Evolutionary conservation across 1,139 yeast genomes (phyloP).

Genomic region (Candida sanyaensis): DNA sequence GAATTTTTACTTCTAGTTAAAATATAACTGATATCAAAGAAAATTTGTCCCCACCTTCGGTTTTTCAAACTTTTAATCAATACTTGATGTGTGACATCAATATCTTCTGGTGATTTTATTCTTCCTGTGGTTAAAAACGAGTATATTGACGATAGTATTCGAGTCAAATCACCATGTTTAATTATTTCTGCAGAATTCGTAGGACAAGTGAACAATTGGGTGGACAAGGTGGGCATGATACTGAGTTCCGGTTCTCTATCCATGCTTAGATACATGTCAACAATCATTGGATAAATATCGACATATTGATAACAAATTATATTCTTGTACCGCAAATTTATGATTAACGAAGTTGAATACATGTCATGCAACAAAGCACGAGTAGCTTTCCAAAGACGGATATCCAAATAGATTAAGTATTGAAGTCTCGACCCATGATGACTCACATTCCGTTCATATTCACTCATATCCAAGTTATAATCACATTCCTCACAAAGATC

Average conservation of each 20-base stretch:
- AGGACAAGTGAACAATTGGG: slow-evolving; percentile 88
- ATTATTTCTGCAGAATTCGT: slow-evolving; percentile 71
- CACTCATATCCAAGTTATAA: slow-evolving; percentile 37
- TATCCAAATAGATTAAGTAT: slow-evolving; percentile 67
- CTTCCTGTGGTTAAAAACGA: slow-evolving; percentile 62
- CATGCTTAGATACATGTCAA: slow-evolving; percentile 67
- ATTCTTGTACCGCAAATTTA: slow-evolving; percentile 60
- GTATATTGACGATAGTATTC: slow-evolving; percentile 67
- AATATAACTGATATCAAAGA: slow-evolving; percentile 81
- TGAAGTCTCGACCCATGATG: slow-evolving; percentile 76
- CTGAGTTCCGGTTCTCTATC: slow-evolving; percentile 86
- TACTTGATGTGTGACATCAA: slow-evolving; percentile 43
- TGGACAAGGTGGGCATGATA: slow-evolving; percentile 71
- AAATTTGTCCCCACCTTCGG: slow-evolving; percentile 81
- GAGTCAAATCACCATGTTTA: slow-evolving; percentile 67
- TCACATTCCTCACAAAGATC: slow-evolving; percentile 47
- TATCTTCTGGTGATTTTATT: slow-evolving; percentile 49
- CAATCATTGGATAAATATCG: slow-evolving; percentile 77
- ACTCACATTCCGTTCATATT: slow-evolving; percentile 24
- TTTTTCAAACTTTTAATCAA: slow-evolving; percentile 61
- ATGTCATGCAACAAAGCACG: slow-evolving; percentile 66
- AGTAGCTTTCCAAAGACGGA: slow-evolving; percentile 71
- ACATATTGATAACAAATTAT: slow-evolving; percentile 77
- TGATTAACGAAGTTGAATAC: slow-evolving; percentile 68
- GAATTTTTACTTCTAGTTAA: slow-evolving; percentile 68